Percentiles rank a stretch among this genome's conserved stretches.
Conservation (phyloP, 179 eudicot genomes). For the Silene noctiflora region DNA sequence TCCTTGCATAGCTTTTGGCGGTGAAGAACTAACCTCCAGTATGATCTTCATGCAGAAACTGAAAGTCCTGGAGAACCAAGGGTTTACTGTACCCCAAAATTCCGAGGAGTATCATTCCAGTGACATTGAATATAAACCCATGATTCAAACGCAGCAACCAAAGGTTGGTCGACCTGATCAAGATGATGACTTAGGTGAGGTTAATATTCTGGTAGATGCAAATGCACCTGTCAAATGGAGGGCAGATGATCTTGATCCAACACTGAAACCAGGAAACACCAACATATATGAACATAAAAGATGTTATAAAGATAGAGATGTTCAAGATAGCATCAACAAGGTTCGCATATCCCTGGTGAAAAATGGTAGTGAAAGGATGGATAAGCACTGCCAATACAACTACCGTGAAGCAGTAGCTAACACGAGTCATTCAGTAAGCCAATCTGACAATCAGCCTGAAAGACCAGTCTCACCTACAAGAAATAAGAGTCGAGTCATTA, state of each 20-base stretch:
- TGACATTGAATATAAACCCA: conserved; percentile 19
- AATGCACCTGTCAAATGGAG: conserved; percentile 35
- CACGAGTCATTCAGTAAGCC: conserved; percentile 18
- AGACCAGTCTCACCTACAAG: conserved; percentile 17
- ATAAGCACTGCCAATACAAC: conserved; percentile 18
- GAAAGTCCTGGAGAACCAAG: conserved; percentile 41
- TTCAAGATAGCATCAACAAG: conserved; percentile 32
- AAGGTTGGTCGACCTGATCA: conserved; percentile 36
- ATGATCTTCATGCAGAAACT: conserved; percentile 47
- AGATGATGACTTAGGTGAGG: conserved; percentile 40
- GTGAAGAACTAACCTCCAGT: background rate
- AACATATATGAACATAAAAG: conserved; percentile 27
- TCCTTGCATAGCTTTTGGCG: background rate
- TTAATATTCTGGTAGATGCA: conserved; percentile 42
- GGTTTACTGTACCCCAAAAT: conserved; percentile 24
- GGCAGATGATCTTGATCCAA: conserved; percentile 31
- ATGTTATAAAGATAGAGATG: conserved; percentile 24
- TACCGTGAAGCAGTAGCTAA: conserved; percentile 12
- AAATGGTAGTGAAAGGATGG: conserved; percentile 5
- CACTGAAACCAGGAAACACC: conserved; percentile 35
- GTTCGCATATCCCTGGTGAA: conserved; percentile 14
- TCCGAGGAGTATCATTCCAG: conserved; percentile 23
- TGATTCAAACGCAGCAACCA: conserved; percentile 31
- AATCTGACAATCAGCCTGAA: conserved; percentile 23
- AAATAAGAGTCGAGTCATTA: conserved; percentile 60